Conservation (phyloP, 106 monocot genomes). For the Platanthera guangdongensis region DNA sequence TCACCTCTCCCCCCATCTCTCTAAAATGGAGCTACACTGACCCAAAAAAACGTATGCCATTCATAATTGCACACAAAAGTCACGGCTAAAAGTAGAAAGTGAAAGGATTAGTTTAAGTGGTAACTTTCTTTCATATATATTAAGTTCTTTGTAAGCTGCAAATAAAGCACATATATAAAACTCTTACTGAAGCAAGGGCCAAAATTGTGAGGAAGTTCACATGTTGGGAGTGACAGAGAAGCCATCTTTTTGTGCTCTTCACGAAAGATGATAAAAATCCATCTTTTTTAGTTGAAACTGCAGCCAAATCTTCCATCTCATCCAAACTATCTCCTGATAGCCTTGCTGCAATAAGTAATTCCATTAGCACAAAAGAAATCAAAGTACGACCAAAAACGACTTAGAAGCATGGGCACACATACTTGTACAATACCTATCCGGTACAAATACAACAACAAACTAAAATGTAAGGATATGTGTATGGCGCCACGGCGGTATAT, state of each 20-base stretch:
- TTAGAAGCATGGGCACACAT: too few species aligned
- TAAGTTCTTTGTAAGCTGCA: background rate
- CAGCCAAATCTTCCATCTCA: constrained; percentile 55
- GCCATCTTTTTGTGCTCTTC: constrained; percentile 55
- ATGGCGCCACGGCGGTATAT: too few species aligned
- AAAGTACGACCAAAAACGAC: background rate
- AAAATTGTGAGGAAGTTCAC: constrained; percentile 75
- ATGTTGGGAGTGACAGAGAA: constrained; percentile 66
- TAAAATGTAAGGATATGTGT: too few species aligned
- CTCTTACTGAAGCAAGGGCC: constrained; percentile 80
- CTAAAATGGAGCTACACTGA: too few species aligned
- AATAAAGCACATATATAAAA: background rate
- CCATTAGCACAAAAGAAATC: background rate
- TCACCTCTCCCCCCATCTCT: too few species aligned
- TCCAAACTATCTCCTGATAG: constrained; percentile 60
- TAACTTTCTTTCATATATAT: too few species aligned
- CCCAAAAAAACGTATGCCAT: too few species aligned
- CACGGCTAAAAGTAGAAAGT: too few species aligned
- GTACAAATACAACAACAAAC: too few species aligned
- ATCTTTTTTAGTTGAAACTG: constrained; percentile 42
- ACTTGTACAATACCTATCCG: too few species aligned
- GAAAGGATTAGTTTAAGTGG: too few species aligned
- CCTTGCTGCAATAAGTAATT: constrained; percentile 40
- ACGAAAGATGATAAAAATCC: constrained; percentile 42
- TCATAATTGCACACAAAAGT: too few species aligned